Conservation (phyloP, 495 filamentous ascomycete species). For the Penicillium parvum region DNA sequence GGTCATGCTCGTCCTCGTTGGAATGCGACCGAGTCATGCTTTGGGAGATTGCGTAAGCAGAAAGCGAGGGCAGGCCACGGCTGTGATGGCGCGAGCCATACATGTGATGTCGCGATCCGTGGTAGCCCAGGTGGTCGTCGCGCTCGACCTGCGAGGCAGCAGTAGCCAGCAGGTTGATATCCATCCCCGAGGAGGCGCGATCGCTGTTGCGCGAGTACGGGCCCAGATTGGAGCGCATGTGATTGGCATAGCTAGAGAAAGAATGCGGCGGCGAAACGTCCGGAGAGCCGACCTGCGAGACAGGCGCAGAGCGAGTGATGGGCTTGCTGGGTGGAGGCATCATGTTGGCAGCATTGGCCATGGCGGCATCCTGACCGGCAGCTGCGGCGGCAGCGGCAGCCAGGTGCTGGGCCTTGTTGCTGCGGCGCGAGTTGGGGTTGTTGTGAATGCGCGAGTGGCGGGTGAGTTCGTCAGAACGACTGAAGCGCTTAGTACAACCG, state of each 20-base stretch:
- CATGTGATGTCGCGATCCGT: conserved; percentile 45
- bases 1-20: conserved; percentile 75
- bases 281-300: conserved; percentile 83
- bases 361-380: conserved; percentile 46
- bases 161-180: conserved; percentile 86
- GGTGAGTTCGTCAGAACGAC: conserved; percentile 92
- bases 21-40: conserved; percentile 90
- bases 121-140: conserved; percentile 55
- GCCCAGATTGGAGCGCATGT: conserved; percentile 57
- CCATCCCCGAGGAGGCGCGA: conserved; percentile 53
- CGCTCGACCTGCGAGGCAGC: conserved; percentile 87
- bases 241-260: conserved; percentile 68
- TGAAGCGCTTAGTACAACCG: conserved; percentile 96
- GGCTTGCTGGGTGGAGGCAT: conserved; percentile 75
- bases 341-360: conserved; percentile 48
- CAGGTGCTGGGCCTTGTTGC: conserved; percentile 76
- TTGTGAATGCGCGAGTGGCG: conserved; percentile 97
- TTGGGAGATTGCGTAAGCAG: conserved; percentile 72
- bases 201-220: conserved; percentile 58
- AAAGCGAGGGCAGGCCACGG: conserved; percentile 69
- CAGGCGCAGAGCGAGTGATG: conserved; percentile 79
- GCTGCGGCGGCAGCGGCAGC: conserved; percentile 53
- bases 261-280: conserved; percentile 95
- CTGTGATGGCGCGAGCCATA: conserved; percentile 57
- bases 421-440: conserved; percentile 94